phyloP scores from a whole-genome alignment of 768 basidiomycete genomes.

The Leccinum sublutescens region DNA sequence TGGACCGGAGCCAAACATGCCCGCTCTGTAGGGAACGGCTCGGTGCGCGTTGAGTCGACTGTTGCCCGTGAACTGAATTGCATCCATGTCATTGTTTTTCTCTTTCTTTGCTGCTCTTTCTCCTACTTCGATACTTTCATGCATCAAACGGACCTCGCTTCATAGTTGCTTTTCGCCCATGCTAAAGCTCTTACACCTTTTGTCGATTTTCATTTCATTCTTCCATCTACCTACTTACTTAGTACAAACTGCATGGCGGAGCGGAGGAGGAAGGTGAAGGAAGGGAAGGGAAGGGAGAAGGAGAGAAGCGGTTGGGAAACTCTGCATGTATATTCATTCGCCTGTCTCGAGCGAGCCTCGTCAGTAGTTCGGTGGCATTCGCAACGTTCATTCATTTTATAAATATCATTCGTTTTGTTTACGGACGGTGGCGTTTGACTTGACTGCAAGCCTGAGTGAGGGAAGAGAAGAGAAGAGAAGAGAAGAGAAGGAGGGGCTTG shows the following conservation, averaged over 20 bases:
- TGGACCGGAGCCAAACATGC: constrained; percentile 58
- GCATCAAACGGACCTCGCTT: neutral
- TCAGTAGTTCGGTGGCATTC: constrained; percentile 9
- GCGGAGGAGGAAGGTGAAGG: neutral
- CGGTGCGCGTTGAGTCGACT: constrained; percentile 23
- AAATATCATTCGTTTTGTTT: constrained; percentile 28
- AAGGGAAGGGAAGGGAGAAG: neutral
- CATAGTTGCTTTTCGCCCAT: constrained; percentile 5
- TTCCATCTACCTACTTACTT: constrained; percentile 2
- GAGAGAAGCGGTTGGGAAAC: neutral
- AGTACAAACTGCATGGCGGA: constrained; percentile 1
- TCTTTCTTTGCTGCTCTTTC: neutral
- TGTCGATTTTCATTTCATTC: constrained; percentile 2
- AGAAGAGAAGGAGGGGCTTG: neutral
- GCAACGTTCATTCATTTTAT: constrained; percentile 25
- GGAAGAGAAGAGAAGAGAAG: neutral
- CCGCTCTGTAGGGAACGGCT: constrained; percentile 60
- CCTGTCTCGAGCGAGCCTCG: constrained; percentile 3
- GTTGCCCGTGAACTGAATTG: neutral
- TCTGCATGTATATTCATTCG: constrained; percentile 7
- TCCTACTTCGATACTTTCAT: neutral
- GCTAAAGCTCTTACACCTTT: constrained; percentile 11
- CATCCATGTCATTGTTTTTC: neutral
- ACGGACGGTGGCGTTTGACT: constrained; percentile 3
- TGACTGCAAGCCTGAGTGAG: neutral